Base-by-base conservation (phyloP, 1,284 basidiomycete species). In the Coniophora puteana region DNA sequence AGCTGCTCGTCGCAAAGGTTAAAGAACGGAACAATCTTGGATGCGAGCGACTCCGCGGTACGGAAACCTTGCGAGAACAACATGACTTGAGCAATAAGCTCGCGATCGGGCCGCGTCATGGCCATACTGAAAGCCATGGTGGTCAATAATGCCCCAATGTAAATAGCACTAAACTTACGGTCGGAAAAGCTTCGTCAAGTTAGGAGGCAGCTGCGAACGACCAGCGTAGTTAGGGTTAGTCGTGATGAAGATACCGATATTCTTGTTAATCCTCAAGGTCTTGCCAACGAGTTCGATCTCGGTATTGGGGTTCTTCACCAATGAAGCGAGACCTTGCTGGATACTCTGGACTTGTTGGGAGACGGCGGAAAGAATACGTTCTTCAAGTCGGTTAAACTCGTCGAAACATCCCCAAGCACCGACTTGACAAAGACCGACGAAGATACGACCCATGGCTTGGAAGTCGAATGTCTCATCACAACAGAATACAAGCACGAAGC, bases 391-490 rank as follows among this genome's bases (percentile, higher is more conserved):
- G 64, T 99, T 99, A 71, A 95, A 95, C 66, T 95, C 92, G 62
- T 97, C 93, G 65, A 97, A 97, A 61, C 94, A 97, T 20, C 94
- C 94, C 94, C 97, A 99, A 0, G 96, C 96, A 27, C 96, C 97
- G 27, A 99, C 96, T 69, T 98, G 93, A 68, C 95, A 99, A 14
- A 99, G 78, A 48, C 96, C 96, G 53, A 99, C 85, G 61, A 99
- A 98, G 57, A 99, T 98, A 54, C 96, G 89, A 48, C 95, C 95
- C 96, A 99, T 99, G 2, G 96, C 96, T 60, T 98, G 93, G 75
- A 98, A 98, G 67, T 99, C 97, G 64, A 99, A 99, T 0, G 92
- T 97, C 65, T 99, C 95, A 66, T 99, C 96, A 59, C 96, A 99
- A 62, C 96, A 99, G 72, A 99, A 99, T 23, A 99, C 96, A 36